Conservation (phyloP, 345 rosid species). For the Garcia nutans region DNA sequence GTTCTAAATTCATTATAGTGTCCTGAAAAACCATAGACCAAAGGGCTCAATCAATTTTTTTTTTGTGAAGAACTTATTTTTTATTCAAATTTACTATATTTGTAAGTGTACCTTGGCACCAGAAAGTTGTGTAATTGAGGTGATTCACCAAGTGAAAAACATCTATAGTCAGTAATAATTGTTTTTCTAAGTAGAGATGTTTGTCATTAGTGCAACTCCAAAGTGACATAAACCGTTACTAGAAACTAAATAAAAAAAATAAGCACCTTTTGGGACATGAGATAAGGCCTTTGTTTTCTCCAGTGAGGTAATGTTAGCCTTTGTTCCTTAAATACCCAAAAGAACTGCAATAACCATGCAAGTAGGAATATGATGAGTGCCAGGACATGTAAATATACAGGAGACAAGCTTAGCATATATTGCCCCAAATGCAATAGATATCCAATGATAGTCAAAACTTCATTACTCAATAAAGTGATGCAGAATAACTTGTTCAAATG, state of each 20-base stretch:
- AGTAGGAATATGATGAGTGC: slow-evolving; percentile 1
- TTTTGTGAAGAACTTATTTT: too few species aligned
- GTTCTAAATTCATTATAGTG: neutral
- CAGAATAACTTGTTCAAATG: neutral
- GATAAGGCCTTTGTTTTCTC: slow-evolving; percentile 79
- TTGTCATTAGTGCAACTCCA: slow-evolving; percentile 2
- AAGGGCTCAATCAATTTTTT: neutral
- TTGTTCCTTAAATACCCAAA: slow-evolving; percentile 85
- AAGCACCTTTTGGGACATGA: slow-evolving; percentile 75
- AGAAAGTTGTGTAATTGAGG: neutral
- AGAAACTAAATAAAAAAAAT: slow-evolving; percentile 6
- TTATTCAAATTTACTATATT: neutral
- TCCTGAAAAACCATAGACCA: neutral
- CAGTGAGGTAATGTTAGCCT: slow-evolving; percentile 77
- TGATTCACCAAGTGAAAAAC: neutral
- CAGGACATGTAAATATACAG: slow-evolving; percentile 1
- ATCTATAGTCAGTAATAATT: neutral
- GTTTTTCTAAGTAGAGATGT: neutral
- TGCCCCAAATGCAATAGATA: neutral
- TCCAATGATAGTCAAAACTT: neutral
- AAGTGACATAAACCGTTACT: neutral
- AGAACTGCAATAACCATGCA: slow-evolving; percentile 54
- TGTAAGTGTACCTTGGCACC: neutral
- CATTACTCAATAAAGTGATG: neutral
- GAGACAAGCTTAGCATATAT: neutral